Evolutionary conservation across 140 eudicot genomes (phyloP).

Genomic region (Oenanthe javanica): DNA sequence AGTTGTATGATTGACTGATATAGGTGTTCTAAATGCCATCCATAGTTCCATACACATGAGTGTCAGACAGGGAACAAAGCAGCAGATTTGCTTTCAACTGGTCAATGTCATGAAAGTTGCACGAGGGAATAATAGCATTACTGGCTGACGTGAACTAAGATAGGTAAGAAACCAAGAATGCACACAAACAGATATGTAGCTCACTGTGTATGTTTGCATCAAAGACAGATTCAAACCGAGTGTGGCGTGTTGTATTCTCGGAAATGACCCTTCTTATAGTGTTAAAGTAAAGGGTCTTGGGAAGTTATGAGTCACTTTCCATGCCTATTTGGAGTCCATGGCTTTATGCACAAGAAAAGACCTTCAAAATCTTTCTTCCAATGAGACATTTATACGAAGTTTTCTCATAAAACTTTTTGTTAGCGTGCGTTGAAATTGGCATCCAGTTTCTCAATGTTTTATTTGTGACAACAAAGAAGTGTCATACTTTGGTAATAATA

Average conservation of each 20-base stretch:
- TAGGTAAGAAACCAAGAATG: not conserved
- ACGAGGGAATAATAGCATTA: not conserved
- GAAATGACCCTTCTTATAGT: not conserved
- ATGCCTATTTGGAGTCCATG: not conserved
- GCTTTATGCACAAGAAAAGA: conserved; percentile 4
- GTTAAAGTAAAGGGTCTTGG: not conserved
- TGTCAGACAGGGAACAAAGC: conserved; percentile 4
- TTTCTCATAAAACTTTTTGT: too few species aligned
- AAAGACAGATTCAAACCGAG: not conserved
- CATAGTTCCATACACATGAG: not conserved
- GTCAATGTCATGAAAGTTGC: conserved; percentile 3
- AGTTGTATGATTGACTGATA: not conserved
- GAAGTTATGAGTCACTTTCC: not conserved
- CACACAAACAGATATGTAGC: not conserved
- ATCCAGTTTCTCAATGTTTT: too few species aligned
- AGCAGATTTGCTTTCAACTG: not conserved
- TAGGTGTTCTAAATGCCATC: not conserved
- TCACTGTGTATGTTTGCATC: not conserved
- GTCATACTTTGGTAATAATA: too few species aligned
- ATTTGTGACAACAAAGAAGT: too few species aligned
- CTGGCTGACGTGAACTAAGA: not conserved
- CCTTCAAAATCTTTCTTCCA: not conserved
- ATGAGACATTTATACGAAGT: not conserved
- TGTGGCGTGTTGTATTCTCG: not conserved
- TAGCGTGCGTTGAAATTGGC: not conserved